Percentiles rank a stretch among this genome's conserved stretches.
Evolutionary conservation across 306 rosid species (phyloP).

Genomic region (Cucumis cinereus): DNA sequence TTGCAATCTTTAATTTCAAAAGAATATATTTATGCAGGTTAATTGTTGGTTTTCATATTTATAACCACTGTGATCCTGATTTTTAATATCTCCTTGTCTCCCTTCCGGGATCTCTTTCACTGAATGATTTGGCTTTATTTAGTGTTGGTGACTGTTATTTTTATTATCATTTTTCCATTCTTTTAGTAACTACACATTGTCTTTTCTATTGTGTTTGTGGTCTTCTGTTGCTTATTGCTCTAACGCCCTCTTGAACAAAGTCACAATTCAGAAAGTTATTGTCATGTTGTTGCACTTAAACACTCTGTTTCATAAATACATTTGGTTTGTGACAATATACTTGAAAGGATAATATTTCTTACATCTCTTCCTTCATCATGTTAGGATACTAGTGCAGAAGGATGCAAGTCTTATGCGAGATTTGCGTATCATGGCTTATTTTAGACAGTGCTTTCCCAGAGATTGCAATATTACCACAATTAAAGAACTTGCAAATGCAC

Average conservation of each 20-base stretch:
- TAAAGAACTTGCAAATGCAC: slow-evolving; percentile 74
- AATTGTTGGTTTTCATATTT: not conserved
- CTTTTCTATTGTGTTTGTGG: not conserved
- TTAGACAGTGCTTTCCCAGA: slow-evolving; percentile 67
- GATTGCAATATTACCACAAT: slow-evolving; percentile 49
- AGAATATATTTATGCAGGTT: not conserved
- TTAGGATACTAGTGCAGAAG: slow-evolving; percentile 55
- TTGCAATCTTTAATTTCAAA: not conserved
- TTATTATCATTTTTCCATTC: not conserved
- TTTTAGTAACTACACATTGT: not conserved
- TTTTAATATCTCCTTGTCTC: not conserved
- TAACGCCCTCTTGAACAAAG: not conserved
- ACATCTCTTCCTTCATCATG: not conserved
- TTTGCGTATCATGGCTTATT: slow-evolving; percentile 67
- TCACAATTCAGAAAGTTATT: not conserved
- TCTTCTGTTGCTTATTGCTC: not conserved
- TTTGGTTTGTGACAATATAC: not conserved
- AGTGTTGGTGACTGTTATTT: not conserved
- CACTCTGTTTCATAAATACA: not conserved
- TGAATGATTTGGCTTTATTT: not conserved
- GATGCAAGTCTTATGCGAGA: slow-evolving; percentile 63
- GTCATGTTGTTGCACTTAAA: not conserved
- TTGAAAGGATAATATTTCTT: not conserved
- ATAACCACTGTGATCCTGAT: not conserved
- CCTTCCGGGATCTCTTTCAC: not conserved